Percentiles rank a stretch among this genome's conserved stretches.
phyloP scores from a whole-genome alignment of 75 land plant species.

The Pinus tabuliformis region DNA sequence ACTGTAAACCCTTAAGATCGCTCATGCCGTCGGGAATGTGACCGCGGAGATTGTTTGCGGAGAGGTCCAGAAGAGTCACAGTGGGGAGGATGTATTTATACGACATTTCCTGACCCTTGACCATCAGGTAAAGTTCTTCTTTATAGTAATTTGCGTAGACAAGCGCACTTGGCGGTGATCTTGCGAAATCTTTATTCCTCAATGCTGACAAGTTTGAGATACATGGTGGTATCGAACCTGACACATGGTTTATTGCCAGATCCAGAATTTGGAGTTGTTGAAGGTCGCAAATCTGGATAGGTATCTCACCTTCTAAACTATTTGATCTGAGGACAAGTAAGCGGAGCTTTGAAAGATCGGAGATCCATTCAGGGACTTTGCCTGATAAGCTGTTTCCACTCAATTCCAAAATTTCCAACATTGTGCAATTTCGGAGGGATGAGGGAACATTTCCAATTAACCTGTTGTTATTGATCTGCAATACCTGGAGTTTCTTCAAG shows the following conservation, averaged over 20 bases:
- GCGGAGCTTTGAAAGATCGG: neutral
- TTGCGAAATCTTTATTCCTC: neutral
- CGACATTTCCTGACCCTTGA: neutral
- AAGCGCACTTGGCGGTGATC: neutral
- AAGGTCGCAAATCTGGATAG: neutral
- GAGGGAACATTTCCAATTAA: neutral
- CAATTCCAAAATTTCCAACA: neutral
- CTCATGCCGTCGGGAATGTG: neutral
- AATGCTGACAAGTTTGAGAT: neutral
- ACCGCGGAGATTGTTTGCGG: conserved; percentile 8
- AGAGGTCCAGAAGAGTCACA: conserved; percentile 7
- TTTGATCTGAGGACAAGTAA: conserved; percentile 1
- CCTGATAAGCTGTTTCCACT: neutral
- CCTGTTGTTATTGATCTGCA: neutral
- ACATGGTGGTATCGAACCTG: neutral
- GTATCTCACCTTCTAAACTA: neutral
- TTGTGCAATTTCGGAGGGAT: neutral
- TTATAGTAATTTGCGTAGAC: neutral
- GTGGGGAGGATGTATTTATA: neutral
- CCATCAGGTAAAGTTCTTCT: neutral
- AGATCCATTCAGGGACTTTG: neutral
- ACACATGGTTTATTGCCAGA: neutral
- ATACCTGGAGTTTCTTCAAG: neutral
- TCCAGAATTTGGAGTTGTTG: conserved; percentile 6
- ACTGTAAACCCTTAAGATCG: neutral